phyloP scores from a whole-genome alignment of 371 early-diverging fungal species.

The Nematocida sp. region DNA sequence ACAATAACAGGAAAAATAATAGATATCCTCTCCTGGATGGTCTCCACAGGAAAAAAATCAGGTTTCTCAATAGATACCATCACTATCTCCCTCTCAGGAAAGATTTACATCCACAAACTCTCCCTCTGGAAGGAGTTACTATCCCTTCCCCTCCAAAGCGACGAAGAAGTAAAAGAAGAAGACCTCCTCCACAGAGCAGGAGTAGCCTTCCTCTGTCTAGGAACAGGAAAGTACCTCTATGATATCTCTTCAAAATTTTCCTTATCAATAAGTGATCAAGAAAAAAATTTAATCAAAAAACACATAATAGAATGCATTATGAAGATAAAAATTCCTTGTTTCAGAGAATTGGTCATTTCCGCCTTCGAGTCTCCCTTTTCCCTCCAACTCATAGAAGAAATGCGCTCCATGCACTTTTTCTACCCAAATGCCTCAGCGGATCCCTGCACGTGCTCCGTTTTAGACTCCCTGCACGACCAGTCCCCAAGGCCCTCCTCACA shows the following conservation, averaged over 20 bases:
- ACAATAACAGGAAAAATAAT: conserved; percentile 15
- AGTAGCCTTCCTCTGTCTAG: conserved; percentile 64
- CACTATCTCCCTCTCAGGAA: neutral
- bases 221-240: conserved; percentile 81
- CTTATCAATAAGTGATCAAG: conserved; percentile 76
- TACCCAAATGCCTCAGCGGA: conserved; percentile 70
- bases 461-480: neutral
- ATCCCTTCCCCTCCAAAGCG: no score
- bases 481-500: neutral
- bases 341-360: conserved; percentile 72
- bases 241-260: no score
- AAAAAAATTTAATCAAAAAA: conserved; percentile 76
- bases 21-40: neutral
- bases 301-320: conserved; percentile 74
- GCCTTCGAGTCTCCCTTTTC: conserved; percentile 73
- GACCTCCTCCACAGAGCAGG: neutral
- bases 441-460: conserved; percentile 24
- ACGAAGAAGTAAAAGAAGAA: conserved; percentile 9
- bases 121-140: conserved; percentile 34
- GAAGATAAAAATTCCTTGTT: conserved; percentile 71
- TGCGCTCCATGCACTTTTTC: conserved; percentile 75
- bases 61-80: conserved; percentile 1
- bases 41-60: neutral
- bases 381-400: conserved; percentile 72
- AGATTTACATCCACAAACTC: conserved; percentile 22